phyloP scores from a whole-genome alignment of 495 filamentous ascomycete genomes.

The Lophiostoma macrostomum region DNA sequence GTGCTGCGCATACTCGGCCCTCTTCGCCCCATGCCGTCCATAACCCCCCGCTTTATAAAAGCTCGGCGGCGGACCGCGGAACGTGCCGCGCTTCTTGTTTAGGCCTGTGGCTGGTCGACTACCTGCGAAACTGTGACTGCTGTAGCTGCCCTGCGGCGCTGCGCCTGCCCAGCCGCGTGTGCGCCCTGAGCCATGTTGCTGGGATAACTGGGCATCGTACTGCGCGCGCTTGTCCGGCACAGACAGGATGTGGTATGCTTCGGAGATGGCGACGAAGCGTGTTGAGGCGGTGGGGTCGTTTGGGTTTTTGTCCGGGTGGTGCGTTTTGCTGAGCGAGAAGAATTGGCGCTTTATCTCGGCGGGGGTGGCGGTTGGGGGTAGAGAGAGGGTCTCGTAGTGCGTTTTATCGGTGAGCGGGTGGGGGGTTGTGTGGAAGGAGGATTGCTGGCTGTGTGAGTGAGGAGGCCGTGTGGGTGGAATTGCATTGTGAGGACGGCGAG shows the following conservation, averaged over 20 bases:
- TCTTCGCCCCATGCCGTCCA: constrained; percentile 52
- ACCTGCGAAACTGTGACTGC: constrained; percentile 30
- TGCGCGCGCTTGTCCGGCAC: constrained; percentile 60
- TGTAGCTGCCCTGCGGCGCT: constrained; percentile 11
- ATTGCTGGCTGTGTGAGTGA: constrained; percentile 1
- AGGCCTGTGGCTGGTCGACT: constrained; percentile 59
- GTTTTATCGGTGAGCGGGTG: constrained; percentile 42
- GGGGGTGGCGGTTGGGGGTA: constrained; percentile 64
- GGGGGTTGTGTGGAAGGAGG: constrained; percentile 39
- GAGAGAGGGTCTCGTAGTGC: constrained; percentile 80
- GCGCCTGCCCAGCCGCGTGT: constrained; percentile 38
- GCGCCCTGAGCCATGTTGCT: constrained; percentile 29
- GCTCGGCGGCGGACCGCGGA: constrained; percentile 81
- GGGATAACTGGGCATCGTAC: constrained; percentile 68
- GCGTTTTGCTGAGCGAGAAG: constrained; percentile 83
- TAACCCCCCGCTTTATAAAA: constrained; percentile 82
- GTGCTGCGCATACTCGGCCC: constrained; percentile 32
- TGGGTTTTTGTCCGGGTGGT: constrained; percentile 93
- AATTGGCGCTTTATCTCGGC: constrained; percentile 90
- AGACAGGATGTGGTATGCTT: constrained; percentile 80
- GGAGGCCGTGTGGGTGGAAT: constrained; percentile 10
- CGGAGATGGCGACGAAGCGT: constrained; percentile 80
- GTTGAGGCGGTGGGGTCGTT: constrained; percentile 64
- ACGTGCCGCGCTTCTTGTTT: constrained; percentile 67
- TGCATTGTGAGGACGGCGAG: background rate